phyloP scores from a whole-genome alignment of 1,139 yeast genomes.

The Diutina mesorugosa region DNA sequence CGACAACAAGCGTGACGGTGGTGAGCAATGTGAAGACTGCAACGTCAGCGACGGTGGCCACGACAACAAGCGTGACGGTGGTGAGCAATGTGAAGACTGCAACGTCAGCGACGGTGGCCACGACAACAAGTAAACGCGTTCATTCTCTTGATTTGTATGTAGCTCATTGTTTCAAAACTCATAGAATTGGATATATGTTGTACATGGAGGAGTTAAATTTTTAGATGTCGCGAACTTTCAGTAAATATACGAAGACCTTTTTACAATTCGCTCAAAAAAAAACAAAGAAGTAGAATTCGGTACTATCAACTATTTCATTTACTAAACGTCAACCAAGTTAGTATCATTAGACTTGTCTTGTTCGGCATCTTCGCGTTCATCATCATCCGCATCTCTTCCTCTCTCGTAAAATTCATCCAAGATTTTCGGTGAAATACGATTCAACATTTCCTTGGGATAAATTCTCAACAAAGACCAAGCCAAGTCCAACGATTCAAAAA shows the following conservation, averaged over 20 bases:
- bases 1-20: not conserved
- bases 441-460: conserved; percentile 96
- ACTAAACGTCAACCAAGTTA: conserved; percentile 2
- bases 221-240: too few relatives aligned
- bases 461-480: conserved; percentile 98
- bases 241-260: too few relatives aligned
- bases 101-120: not conserved
- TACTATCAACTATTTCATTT: not conserved
- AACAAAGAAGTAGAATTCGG: not conserved
- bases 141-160: not conserved
- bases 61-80: not conserved
- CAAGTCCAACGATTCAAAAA: conserved; percentile 90
- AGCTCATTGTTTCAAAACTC: too few relatives aligned
- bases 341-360: not conserved
- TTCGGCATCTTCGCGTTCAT: conserved; percentile 35
- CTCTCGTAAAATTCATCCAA: conserved; percentile 91
- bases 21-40: not conserved
- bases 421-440: conserved; percentile 96
- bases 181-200: too few relatives aligned
- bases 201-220: too few relatives aligned
- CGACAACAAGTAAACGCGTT: not conserved
- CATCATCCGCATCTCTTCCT: conserved; percentile 48
- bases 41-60: too few relatives aligned
- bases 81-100: not conserved
- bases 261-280: not conserved